These are phyloP conservation scores for Quercus mongolica DNA, from an alignment of 306 rosid genomes.

Conservation along the genomic window DNA sequence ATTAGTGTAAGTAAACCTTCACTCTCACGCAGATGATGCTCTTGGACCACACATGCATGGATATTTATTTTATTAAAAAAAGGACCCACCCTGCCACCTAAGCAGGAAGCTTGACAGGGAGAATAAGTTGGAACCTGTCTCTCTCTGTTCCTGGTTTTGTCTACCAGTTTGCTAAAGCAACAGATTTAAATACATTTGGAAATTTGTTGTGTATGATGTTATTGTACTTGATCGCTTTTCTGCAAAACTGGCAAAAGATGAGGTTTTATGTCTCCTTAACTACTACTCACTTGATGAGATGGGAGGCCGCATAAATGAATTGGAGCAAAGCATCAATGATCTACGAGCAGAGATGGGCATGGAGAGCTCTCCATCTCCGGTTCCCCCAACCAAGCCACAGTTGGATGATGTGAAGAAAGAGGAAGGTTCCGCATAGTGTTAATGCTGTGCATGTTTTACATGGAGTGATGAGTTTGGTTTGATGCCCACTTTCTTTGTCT, in stretches of 20 bases:
- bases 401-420: conserved; percentile 56
- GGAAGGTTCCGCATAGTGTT: conserved; percentile 54
- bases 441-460: conserved; percentile 18
- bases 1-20: neutral
- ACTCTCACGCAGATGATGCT: neutral
- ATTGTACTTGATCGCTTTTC: neutral
- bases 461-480: conserved; percentile 17
- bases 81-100: neutral
- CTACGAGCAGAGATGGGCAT: conserved; percentile 90
- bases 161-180: neutral
- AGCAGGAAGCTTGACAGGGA: neutral
- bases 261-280: conserved; percentile 54
- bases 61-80: neutral
- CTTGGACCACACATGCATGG: neutral
- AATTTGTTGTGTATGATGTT: neutral
- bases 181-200: neutral
- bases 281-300: conserved; percentile 79
- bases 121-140: neutral
- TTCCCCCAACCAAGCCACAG: conserved; percentile 39
- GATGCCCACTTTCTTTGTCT: conserved; percentile 3
- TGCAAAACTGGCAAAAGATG: conserved; percentile 1
- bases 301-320: conserved; percentile 88
- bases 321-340: conserved; percentile 92
- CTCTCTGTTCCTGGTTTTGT: neutral
- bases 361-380: conserved; percentile 77